phyloP scores from a whole-genome alignment of 2,329 filamentous ascomycete genomes.

The Cordyceps militaris region DNA sequence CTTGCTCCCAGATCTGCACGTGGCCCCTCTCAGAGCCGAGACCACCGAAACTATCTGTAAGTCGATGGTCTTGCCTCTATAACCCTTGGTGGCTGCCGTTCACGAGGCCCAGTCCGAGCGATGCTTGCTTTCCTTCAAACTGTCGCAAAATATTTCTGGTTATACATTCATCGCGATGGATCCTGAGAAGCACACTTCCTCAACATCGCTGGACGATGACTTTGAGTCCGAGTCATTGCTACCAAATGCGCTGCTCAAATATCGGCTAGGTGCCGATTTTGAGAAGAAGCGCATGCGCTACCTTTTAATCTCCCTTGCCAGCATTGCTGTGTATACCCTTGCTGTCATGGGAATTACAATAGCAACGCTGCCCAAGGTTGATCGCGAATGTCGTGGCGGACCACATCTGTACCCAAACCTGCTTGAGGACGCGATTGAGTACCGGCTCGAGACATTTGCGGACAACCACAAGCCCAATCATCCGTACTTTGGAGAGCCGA shows the following conservation, averaged over 20 bases:
- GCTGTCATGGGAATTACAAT: not conserved
- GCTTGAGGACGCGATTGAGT: not conserved
- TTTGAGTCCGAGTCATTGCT: slow-evolving; percentile 2
- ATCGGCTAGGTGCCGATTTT: slow-evolving; percentile 1
- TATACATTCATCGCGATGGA: not conserved
- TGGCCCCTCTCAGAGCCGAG: not conserved
- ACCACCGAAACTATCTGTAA: not conserved
- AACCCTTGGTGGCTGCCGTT: not conserved
- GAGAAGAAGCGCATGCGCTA: slow-evolving; percentile 5
- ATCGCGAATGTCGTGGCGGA: not conserved
- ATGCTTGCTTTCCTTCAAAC: no score
- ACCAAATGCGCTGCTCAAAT: not conserved
- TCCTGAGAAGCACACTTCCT: not conserved
- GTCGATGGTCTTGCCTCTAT: not conserved
- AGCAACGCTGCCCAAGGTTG: not conserved
- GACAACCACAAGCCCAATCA: slow-evolving; percentile 2
- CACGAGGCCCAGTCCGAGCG: not conserved
- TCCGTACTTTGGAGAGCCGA: slow-evolving; percentile 1
- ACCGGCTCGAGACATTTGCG: not conserved
- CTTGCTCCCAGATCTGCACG: not conserved
- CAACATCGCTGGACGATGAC: not conserved
- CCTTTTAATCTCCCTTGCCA: not conserved
- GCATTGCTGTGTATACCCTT: not conserved
- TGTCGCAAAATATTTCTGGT: no score
- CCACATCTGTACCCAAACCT: slow-evolving; percentile 2